Evolutionary conservation across 768 basidiomycete species (phyloP).

Genomic region (Lactarius psammicola): DNA sequence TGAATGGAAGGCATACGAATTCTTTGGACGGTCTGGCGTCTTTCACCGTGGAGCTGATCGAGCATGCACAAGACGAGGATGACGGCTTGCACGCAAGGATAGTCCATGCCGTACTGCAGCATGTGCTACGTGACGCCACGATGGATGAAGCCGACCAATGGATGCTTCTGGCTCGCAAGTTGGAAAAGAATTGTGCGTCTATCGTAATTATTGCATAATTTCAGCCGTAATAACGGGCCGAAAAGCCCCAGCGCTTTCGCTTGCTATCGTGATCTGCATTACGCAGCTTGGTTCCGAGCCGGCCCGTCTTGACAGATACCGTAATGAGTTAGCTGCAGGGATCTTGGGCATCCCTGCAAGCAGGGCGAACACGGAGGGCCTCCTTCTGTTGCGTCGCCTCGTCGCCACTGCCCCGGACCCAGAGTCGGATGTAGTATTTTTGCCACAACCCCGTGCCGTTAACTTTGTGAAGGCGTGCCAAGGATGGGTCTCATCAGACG

Average conservation of each 20-base stretch:
- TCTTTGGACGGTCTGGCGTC: slow-evolving; percentile 32
- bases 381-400: slow-evolving; percentile 66
- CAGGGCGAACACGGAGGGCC: slow-evolving; percentile 66
- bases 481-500: slow-evolving; percentile 68
- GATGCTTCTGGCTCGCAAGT: slow-evolving; percentile 63
- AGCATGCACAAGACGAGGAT: slow-evolving; percentile 40
- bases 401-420: slow-evolving; percentile 70
- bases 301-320: slow-evolving; percentile 69
- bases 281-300: slow-evolving; percentile 64
- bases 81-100: slow-evolving; percentile 56
- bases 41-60: slow-evolving; percentile 39
- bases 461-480: slow-evolving; percentile 85
- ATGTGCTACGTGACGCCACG: slow-evolving; percentile 56
- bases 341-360: slow-evolving; percentile 62
- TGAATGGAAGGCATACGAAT: slow-evolving; percentile 31
- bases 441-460: slow-evolving; percentile 81
- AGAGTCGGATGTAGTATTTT: slow-evolving; percentile 78
- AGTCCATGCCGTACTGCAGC: slow-evolving; percentile 57
- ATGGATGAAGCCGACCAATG: slow-evolving; percentile 72
- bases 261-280: slow-evolving; percentile 64
- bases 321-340: slow-evolving; percentile 88
- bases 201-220: slow-evolving; percentile 1
- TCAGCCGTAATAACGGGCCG: slow-evolving; percentile 2
- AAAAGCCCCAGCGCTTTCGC: slow-evolving; percentile 66
- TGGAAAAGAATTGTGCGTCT: slow-evolving; percentile 60